Base-by-base conservation (phyloP, 345 rosid genomes). In the Eucalyptus paniculata region DNA sequence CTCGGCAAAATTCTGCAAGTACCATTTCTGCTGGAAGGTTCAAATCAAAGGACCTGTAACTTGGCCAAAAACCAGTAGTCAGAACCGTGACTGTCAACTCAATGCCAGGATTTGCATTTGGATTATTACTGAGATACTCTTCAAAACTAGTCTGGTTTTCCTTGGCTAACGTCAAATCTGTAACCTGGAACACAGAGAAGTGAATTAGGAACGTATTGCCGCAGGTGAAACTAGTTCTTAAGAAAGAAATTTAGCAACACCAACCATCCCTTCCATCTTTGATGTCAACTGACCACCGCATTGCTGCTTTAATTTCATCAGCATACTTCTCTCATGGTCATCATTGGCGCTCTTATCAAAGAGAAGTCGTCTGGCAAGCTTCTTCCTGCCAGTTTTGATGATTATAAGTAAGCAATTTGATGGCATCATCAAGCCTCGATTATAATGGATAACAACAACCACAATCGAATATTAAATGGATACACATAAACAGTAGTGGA, bases 51-150 rank as follows among this genome's bases (percentile, higher is more conserved):
- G 98, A 95, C 87, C 94, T 95, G 92, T 95, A 96, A 90, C 95
- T 96, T n/a, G 99, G 99, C 99, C 99, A 97, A 89, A 94, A 96
- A 50, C 97, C 98, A 86, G 97, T 94, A 53, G 99, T 97, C 49
- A 97, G 94, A 90, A 96, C 97, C 87, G 95, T 95, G 37, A 96
- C 98, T 13, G 96, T 88, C 91, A 96, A 92, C 54, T 97, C 98
- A 89, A 96, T 93, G 53, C 97, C 99, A 45, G 97, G 96, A 94
- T 91, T 92, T 87, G 93, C 94, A 88, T 91, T 88, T 30, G 96
- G 91, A 90, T 95, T 95, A 28, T 90, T 92, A 67, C 56, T 86
- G 62, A 96, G 96, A 91, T 95, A 95, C 26, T 95, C 95, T 91
- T 95, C 98, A 86, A 97, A 97, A 89, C 87, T 93, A 42, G 92